These are phyloP conservation scores for Tillandsia leiboldiana DNA, from an alignment of 176 grass and related monocot species.

Conservation along the genomic window DNA sequence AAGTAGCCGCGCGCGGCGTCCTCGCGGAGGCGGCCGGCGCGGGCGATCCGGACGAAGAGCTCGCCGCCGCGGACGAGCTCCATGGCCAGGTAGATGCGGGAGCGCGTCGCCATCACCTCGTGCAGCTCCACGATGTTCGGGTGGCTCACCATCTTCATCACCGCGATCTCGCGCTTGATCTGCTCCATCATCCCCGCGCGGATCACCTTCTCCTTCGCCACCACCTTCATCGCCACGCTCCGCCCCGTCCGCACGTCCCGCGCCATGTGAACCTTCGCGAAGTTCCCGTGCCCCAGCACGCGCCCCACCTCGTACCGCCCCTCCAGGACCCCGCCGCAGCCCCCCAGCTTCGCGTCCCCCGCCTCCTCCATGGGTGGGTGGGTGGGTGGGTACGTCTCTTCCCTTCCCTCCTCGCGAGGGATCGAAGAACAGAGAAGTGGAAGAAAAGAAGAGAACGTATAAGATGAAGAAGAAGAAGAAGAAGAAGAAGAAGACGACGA, in stretches of 20 bases:
- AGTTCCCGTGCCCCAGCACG: conserved; percentile 41
- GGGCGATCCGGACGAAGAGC: conserved; percentile 25
- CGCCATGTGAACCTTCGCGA: conserved; percentile 32
- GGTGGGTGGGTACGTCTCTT: neutral
- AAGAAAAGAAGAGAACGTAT: no score
- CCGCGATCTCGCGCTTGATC: conserved; percentile 51
- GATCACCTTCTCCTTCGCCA: conserved; percentile 44
- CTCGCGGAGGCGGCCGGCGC: conserved; percentile 30
- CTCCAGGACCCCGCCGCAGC: conserved; percentile 6
- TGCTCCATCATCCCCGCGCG: conserved; percentile 42
- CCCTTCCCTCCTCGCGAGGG: no score
- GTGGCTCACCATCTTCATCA: conserved; percentile 43
- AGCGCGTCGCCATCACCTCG: conserved; percentile 47
- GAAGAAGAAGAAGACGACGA: neutral
- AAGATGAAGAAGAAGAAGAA: neutral
- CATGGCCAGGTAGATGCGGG: conserved; percentile 41
- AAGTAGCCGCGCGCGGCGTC: conserved; percentile 32
- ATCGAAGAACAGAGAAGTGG: no score
- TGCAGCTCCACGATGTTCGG: conserved; percentile 50
- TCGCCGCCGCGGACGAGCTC: conserved; percentile 25
- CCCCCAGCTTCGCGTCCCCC: conserved; percentile 4
- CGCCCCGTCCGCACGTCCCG: conserved; percentile 30
- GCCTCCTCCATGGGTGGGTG: conserved; percentile 10
- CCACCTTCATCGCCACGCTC: conserved; percentile 45
- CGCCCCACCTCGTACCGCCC: conserved; percentile 46